phyloP scores from a whole-genome alignment of 768 basidiomycete species.

The Royoungia palumana region DNA sequence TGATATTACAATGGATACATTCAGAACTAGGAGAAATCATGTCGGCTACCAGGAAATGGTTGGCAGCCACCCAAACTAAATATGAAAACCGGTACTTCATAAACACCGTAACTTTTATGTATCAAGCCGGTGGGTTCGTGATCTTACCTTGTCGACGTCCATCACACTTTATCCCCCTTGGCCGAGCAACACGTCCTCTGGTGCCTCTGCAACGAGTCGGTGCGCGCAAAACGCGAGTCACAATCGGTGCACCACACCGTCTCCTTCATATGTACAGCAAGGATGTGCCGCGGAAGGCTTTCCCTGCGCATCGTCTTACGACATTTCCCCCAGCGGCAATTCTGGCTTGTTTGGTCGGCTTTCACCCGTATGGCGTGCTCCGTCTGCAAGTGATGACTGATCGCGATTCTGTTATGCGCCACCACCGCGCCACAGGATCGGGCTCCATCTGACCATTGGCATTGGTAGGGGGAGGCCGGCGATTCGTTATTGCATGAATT shows the following conservation, averaged over 20 bases:
- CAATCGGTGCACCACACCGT: constrained; percentile 21
- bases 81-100: neutral
- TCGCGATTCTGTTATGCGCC: constrained; percentile 4
- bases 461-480: neutral
- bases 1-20: no score
- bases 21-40: no score
- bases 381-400: constrained; percentile 10
- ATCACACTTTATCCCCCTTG: neutral
- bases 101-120: neutral
- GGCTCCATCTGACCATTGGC: constrained; percentile 10
- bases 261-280: constrained; percentile 21
- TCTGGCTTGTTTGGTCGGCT: constrained; percentile 3
- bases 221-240: constrained; percentile 19
- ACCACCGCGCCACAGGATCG: neutral
- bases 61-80: no score
- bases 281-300: constrained; percentile 25
- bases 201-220: constrained; percentile 26
- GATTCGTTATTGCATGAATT: neutral
- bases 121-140: neutral
- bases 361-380: constrained; percentile 8
- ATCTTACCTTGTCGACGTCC: neutral
- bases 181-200: constrained; percentile 6
- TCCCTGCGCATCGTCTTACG: constrained; percentile 21
- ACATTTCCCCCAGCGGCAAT: constrained; percentile 20
- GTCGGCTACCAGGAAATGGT: neutral